These are phyloP conservation scores for Wickerhamiella azymoides DNA, from an alignment of 805 yeast species.

Conservation along the genomic window DNA sequence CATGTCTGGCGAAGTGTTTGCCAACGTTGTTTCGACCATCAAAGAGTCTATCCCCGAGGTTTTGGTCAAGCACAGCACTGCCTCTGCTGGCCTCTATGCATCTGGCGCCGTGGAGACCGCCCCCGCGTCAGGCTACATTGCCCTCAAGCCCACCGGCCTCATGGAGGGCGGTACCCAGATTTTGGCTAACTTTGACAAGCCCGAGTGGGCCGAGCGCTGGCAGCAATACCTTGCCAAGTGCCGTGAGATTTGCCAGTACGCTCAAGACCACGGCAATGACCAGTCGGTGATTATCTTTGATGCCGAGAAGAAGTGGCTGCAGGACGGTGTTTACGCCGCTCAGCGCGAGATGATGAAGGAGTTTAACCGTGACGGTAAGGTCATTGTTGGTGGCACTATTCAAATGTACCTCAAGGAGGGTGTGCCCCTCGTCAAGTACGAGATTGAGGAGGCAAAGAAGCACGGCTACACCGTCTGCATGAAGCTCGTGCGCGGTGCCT, in stretches of 20 bases:
- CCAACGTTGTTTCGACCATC: constrained; percentile 24
- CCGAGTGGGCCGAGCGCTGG: constrained; percentile 39
- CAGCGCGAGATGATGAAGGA: constrained; percentile 67
- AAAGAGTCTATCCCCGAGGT: constrained; percentile 52
- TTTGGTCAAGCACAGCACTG: constrained; percentile 42
- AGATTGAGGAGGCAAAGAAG: constrained; percentile 47
- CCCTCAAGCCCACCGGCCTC: constrained; percentile 86
- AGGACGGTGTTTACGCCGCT: constrained; percentile 79
- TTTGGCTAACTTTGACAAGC: constrained; percentile 44
- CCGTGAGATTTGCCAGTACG: constrained; percentile 42
- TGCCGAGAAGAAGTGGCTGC: constrained; percentile 82
- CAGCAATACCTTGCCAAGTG: constrained; percentile 52
- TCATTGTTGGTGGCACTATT: constrained; percentile 73
- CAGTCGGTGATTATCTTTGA: constrained; percentile 59
- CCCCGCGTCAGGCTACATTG: constrained; percentile 84
- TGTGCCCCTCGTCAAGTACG: constrained; percentile 43
- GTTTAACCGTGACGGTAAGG: constrained; percentile 49
- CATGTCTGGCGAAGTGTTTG: constrained; percentile 30
- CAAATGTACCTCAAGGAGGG: constrained; percentile 82
- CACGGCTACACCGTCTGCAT: constrained; percentile 61
- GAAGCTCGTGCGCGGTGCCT: constrained; percentile 91
- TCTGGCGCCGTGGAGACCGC: constrained; percentile 36
- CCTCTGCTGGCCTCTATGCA: constrained; percentile 18
- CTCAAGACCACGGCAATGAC: constrained; percentile 28
- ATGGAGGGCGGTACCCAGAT: constrained; percentile 64